A percentile compares a stretch with the other conserved stretches of the same genome.
Evolutionary conservation across 1,139 yeast species (phyloP).

Genomic region (Diutina ranongensis): DNA sequence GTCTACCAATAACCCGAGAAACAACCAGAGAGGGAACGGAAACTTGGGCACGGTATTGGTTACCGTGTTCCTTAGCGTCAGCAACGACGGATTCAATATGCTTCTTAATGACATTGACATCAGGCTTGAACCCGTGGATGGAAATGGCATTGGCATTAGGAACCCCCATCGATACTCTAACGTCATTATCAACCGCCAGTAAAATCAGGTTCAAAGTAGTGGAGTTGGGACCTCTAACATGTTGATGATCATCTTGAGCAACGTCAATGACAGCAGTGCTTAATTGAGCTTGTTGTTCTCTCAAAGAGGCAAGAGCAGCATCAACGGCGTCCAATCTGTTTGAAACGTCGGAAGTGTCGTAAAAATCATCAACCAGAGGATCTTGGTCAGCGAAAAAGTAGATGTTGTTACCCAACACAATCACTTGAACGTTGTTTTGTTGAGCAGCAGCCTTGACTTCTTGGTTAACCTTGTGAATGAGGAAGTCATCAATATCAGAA

Average conservation of each 20-base stretch:
- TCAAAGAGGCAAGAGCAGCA: constrained; percentile 40
- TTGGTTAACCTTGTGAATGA: constrained; percentile 22
- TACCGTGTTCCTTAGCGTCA: constrained; percentile 46
- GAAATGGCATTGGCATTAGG: constrained; percentile 39
- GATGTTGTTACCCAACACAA: constrained; percentile 37
- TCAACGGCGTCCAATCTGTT: constrained; percentile 37
- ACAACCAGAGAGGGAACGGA: constrained; percentile 58
- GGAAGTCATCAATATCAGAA: constrained; percentile 60
- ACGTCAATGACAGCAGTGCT: constrained; percentile 40
- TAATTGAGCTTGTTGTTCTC: constrained; percentile 47
- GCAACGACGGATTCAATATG: constrained; percentile 45
- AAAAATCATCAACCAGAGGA: constrained; percentile 18
- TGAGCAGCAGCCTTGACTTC: constrained; percentile 40
- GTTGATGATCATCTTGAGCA: constrained; percentile 45
- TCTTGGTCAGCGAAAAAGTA: constrained; percentile 25
- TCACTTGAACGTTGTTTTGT: constrained; percentile 39
- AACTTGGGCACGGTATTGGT: constrained; percentile 37
- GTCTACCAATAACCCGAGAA: constrained; percentile 81
- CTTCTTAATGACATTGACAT: constrained; percentile 40
- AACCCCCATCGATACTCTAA: constrained; percentile 30
- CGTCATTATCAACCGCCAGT: constrained; percentile 25
- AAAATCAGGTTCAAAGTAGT: constrained; percentile 45
- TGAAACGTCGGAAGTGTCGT: constrained; percentile 12
- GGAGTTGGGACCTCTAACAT: constrained; percentile 45
- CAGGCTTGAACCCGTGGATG: constrained; percentile 50